Percentiles rank a stretch among this genome's conserved stretches.
These are phyloP conservation scores for Syzygium grande DNA, from an alignment of 345 rosid genomes.

Conservation along the genomic window DNA sequence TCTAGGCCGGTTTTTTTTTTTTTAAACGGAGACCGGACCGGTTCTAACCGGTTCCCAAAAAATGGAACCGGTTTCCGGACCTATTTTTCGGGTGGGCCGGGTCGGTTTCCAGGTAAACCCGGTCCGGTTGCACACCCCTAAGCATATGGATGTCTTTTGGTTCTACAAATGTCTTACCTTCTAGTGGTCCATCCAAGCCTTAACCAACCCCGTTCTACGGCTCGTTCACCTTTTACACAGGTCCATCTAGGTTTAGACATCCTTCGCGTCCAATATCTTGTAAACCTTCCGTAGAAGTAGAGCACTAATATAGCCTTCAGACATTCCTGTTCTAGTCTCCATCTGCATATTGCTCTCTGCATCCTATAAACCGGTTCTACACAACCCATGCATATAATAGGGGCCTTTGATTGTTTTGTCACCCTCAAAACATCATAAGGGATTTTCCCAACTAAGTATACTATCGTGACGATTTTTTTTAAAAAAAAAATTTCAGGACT, in stretches of 20 bases:
- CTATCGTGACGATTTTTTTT: too few species aligned
- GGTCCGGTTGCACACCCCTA: too few species aligned
- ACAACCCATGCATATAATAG: rapidly evolving
- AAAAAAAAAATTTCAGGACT: too few species aligned
- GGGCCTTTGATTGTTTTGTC: neutral
- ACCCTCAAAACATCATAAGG: too few species aligned
- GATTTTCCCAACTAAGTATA: too few species aligned
- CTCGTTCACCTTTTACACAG: neutral
- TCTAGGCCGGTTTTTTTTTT: too few species aligned
- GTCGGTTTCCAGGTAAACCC: too few species aligned
- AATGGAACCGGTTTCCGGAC: too few species aligned
- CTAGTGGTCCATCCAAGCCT: neutral
- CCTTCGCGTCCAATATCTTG: neutral
- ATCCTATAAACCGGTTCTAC: too few species aligned
- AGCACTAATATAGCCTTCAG: neutral
- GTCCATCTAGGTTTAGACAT: neutral
- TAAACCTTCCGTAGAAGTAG: neutral
- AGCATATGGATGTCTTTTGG: neutral
- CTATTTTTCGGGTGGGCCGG: too few species aligned
- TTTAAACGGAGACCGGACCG: too few species aligned
- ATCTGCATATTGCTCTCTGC: neutral
- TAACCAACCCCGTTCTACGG: neutral
- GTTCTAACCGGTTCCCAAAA: too few species aligned
- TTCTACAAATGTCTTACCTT: neutral
- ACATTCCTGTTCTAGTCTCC: neutral